Conservation (phyloP, 2,329 filamentous ascomycete species). For the Fusarium duplospermum region DNA sequence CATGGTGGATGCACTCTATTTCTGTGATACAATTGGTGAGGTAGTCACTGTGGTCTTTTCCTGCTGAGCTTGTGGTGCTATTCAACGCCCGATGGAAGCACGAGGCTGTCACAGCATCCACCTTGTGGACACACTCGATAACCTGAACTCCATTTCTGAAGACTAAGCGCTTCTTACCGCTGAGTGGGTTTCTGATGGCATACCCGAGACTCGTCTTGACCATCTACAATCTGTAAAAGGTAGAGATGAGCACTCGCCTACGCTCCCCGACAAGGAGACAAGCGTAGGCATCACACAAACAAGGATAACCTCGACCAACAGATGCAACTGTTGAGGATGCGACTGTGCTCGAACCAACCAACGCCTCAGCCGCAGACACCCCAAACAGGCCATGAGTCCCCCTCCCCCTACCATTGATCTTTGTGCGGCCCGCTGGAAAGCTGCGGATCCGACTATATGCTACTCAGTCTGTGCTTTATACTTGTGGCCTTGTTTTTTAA, state of each 20-base stretch:
- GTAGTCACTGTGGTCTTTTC: neutral
- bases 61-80: neutral
- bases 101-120: neutral
- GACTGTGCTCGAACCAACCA: conserved; percentile 8
- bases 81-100: neutral
- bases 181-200: neutral
- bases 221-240: neutral
- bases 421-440: conserved; percentile 21
- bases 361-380: neutral
- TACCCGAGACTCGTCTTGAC: neutral
- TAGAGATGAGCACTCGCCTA: neutral
- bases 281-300: neutral
- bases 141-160: neutral
- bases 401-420: conserved; percentile 22
- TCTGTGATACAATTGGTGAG: conserved; percentile 1
- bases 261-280: neutral
- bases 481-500: neutral
- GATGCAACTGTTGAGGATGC: conserved; percentile 2
- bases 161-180: neutral
- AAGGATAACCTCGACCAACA: neutral
- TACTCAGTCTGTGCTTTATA: conserved; percentile 18
- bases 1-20: neutral
- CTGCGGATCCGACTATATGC: conserved; percentile 36
- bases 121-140: neutral
- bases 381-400: neutral